Base-by-base conservation (phyloP, 768 basidiomycete genomes). In the Rubroboletus satanas region DNA sequence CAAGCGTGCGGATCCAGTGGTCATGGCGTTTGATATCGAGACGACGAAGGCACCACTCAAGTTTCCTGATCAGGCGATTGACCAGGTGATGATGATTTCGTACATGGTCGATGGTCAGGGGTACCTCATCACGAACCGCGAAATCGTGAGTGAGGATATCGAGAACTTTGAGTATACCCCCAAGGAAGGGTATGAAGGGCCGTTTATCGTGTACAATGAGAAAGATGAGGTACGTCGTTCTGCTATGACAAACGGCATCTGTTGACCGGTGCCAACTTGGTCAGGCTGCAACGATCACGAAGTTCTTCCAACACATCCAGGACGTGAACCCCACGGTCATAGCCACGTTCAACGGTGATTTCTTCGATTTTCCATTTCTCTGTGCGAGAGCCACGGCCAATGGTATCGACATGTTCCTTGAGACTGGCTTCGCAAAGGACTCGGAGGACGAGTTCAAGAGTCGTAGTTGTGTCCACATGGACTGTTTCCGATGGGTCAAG, bases 21-120 rank as follows among this genome's bases (percentile, higher is more conserved):
- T 99, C 49, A 89, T 99, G 92, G 97, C 97, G 0, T 99, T 79
- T 70, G 97, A 98, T 84, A 99, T 99, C 67, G 97, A 99, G 72
- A 95, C 93, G 17, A 96, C 95, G 2, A 99, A 99, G 74, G 89
- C 92, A n/a, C 96, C 97, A n/a, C 83, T 98, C 64, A 98, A 98
- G 72, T 98, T 98, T 67, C 96, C 97, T 1, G 97, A 98, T 74
- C 88, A 94, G 62, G 82, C 84, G 7, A 87, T 92, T 26, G 97
- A 98, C 75, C 95, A 98, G 69, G 93, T 99, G 64, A 99, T 99
- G 96, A 99, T 99, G 97, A 98, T 99, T 59, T 99, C 97, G 42
- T 99, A 98, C 73, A 98, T 99, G 95, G 78, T 99, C 17, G 97
- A 99, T 68, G 96, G 94, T 0, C 92, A 95, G 70, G 97, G 97